Evolutionary conservation across 78 protist genomes (phyloP), one percentile per base, ranked within the genome.

Genomic region (Trichosphaerium sp.): DNA sequence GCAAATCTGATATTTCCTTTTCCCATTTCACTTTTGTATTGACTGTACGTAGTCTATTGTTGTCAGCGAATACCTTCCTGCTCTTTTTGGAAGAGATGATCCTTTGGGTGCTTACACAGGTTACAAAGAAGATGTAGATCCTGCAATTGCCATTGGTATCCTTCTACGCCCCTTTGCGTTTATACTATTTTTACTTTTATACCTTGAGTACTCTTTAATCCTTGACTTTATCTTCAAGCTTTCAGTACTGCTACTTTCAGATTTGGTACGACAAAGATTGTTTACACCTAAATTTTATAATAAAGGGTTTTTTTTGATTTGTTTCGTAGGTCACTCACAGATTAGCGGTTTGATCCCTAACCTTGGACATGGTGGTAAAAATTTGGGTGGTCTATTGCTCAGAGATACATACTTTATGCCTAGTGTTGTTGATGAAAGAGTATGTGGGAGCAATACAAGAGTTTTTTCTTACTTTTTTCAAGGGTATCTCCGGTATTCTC

Each of bases 261-360:
- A 31, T 78, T 60, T 60, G 84, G 84, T 51, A 75, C 69, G 65
- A 51, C 69, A 59, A 77, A 78, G 57, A 77, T 78, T 25, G 77
- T 71, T 6, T 54, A 54, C 11, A 34, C 32, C 59, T 34, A 54
- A 54, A 32, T 54, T 10, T 6, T 54, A n/a, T 47, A n/a, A n/a
- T 47, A 21, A 21, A 18, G 51, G 51, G 51, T n/a, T n/a, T n/a
- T 47, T 47, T 47, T 21, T 47, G 51, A 47, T n/a, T n/a, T n/a
- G 18, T 47, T 18, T n/a, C 51, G 35, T 18, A 47, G 21, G 21
- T n/a, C 51, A 1, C 84, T 77, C 37, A 37, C 4, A 28, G 58
- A 71, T 15, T 68, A 78, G 42, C 38, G 54, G 15, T 28, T 42
- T 7, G 41, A 49, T 5, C 40, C 41, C 11, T 57, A 67, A n/a